phyloP scores from a whole-genome alignment of 2,329 filamentous ascomycete genomes.

The Remersonia thermophila region DNA sequence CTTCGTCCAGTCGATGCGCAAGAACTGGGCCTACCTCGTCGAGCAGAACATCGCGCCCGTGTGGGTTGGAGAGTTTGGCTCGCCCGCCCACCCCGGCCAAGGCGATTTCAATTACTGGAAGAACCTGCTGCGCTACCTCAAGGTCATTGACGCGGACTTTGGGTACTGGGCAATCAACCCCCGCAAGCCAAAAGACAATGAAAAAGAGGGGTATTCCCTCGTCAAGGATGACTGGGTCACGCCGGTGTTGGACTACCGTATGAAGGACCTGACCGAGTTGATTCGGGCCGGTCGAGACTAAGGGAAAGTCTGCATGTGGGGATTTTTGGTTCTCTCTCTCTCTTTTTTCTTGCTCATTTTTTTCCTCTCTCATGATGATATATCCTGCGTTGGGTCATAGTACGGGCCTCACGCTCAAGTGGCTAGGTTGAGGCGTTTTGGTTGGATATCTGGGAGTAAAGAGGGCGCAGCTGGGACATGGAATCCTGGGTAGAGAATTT shows the following conservation, averaged over 20 bases:
- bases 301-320: conserved; percentile 1
- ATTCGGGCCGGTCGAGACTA: conserved; percentile 24
- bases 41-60: conserved; percentile 45
- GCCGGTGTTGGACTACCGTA: conserved; percentile 47
- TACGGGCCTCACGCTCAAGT: too few relatives aligned
- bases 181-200: conserved; percentile 46
- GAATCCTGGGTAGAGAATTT: too few relatives aligned
- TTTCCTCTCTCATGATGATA: too few relatives aligned
- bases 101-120: conserved; percentile 54
- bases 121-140: conserved; percentile 48
- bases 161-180: conserved; percentile 62
- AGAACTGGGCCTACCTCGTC: conserved; percentile 55
- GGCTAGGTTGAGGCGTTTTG: too few relatives aligned
- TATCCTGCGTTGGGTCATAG: too few relatives aligned
- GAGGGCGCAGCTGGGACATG: too few relatives aligned
- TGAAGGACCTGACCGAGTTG: conserved; percentile 48
- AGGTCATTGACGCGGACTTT: conserved; percentile 48
- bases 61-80: conserved; percentile 58
- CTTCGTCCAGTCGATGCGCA: conserved; percentile 50
- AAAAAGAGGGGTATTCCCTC: conserved; percentile 47
- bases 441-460: too few relatives aligned
- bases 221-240: conserved; percentile 53
- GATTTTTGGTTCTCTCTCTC: neutral
- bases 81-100: conserved; percentile 37
- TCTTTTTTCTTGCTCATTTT: too few relatives aligned